Evolutionary conservation across 495 filamentous ascomycete species (phyloP), one percentile per base, ranked within the genome.

Genomic region (Talaromyces stipitatus): DNA sequence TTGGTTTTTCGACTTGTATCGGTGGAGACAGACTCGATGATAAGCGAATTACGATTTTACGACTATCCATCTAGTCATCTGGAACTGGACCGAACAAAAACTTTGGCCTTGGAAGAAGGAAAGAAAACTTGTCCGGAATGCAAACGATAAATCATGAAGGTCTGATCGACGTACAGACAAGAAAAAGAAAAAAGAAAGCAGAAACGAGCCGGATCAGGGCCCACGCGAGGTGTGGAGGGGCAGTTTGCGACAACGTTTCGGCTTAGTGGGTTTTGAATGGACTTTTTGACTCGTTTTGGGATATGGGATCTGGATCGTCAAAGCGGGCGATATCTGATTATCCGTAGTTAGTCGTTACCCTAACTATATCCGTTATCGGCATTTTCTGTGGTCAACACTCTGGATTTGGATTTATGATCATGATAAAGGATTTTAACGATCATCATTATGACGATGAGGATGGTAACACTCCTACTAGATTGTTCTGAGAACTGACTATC

Each of bases 241-340:
- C 36, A 28, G 14, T 26, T 5, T 11, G 26, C 50, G 11, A 57
- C 41, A 41, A 8, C 38, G 41, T 29, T 45, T 47, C 26, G 51
- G 48, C 48, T 26, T 23, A 51, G 58, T 33, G 29, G 58, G 22
- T 30, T n/a, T 29, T 26, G 59, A 59, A 62, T 62, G 65, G 65
- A 66, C 33, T 57, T 68, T 68, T 66, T 68, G 61, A 66, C 66
- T 58, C 47, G 53, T 64, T 68, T 68, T 60, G 65, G 64, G 63
- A 62, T 62, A 46, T 53, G 57, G 32, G 28, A 48, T 50, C 38
- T 58, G 55, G 48, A 50, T 50, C 41, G 38, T 55, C 55, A 45
- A 58, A 58, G 51, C 23, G 51, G 26, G 26, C 27, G 50, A 52
- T 32, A 48, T 12, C 20, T 48, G n/a, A 48, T 3, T 26, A 48